Base-by-base conservation (phyloP, 78 protist genomes). In the Dictyostelium brefeldianum region DNA sequence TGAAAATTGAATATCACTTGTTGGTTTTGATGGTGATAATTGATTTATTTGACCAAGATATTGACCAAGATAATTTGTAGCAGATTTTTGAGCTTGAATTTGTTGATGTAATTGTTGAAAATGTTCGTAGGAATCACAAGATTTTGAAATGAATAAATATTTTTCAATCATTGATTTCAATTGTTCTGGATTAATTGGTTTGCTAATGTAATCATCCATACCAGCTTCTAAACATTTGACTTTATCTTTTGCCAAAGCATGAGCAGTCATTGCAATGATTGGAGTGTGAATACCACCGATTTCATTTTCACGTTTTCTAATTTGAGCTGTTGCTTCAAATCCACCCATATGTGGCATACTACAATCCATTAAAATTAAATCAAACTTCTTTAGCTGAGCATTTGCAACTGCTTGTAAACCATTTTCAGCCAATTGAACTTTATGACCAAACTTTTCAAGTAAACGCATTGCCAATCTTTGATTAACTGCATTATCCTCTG, bases 281-380 rank as follows among this genome's bases (percentile, higher is more conserved):
- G 96, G 96, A 5, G 96, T 93, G 2, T 64, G 83, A 48, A 18
- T 51, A 17, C 67, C 81, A 17, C 67, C 81, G 8, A 48, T n/a
- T 50, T 47, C 41, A 41, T 56, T 51, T 62, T 93, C 96, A 20
- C 74, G 71, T 10, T 70, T 36, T 43, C 97, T 79, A n/a, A 97
- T 95, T 25, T 43, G 48, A 0, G 48, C 36, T 14, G 97, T 95
- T 2, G 98, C 97, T 27, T 94, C 97, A 47, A 91, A 96, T 6
- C 98, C 98, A 69, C 92, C 95, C 94, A 95, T 95, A 65, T 91
- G 96, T 11, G 98, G 98, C 98, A 97, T 97, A 51, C 95, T 95
- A 31, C 87, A 83, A 65, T 97, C 98, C 98, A 97, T 97, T 7
- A 97, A 65, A 4, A 97, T 87, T 17, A 97, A 29, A 57, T 91